Evolutionary conservation across 2,329 filamentous ascomycete species (phyloP).

Genomic region (Diaporthe sp.): DNA sequence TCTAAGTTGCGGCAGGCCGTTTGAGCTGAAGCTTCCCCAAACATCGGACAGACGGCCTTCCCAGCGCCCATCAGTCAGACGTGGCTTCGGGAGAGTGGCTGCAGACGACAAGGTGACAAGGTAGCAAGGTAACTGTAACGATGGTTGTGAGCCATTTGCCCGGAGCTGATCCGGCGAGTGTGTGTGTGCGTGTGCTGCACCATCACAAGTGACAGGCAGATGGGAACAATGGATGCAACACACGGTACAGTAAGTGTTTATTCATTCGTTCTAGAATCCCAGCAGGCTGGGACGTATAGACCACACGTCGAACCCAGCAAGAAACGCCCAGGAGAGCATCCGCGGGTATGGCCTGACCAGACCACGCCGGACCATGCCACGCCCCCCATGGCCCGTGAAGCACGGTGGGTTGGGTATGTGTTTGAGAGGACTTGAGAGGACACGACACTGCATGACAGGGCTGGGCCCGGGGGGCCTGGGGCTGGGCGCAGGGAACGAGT

Average conservation of each 20-base stretch:
- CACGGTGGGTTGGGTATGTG: constrained; percentile 31
- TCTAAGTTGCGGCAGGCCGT: constrained; percentile 25
- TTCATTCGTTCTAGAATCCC: constrained; percentile 13
- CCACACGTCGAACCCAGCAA: not conserved
- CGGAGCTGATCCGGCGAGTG: not conserved
- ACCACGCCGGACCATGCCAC: constrained; percentile 18
- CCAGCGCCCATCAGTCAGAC: not conserved
- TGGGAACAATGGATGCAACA: not conserved
- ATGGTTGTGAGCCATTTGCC: constrained; percentile 7
- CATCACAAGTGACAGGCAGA: not conserved
- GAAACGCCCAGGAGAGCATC: constrained; percentile 8
- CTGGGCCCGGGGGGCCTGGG: not conserved
- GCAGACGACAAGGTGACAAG: not conserved
- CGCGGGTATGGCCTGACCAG: constrained; percentile 15
- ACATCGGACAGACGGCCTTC: constrained; percentile 21
- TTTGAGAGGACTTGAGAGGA: not conserved
- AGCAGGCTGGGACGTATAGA: not conserved
- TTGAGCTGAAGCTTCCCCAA: constrained; percentile 9
- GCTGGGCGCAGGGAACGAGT: constrained; percentile 3
- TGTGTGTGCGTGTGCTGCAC: not conserved
- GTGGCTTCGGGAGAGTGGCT: not conserved
- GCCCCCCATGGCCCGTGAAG: constrained; percentile 1
- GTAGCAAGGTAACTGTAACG: not conserved
- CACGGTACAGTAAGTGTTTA: not conserved
- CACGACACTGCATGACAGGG: constrained; percentile 15